These are phyloP conservation scores for Penicillium mononematosum DNA, from an alignment of 495 filamentous ascomycete genomes.

Conservation along the genomic window DNA sequence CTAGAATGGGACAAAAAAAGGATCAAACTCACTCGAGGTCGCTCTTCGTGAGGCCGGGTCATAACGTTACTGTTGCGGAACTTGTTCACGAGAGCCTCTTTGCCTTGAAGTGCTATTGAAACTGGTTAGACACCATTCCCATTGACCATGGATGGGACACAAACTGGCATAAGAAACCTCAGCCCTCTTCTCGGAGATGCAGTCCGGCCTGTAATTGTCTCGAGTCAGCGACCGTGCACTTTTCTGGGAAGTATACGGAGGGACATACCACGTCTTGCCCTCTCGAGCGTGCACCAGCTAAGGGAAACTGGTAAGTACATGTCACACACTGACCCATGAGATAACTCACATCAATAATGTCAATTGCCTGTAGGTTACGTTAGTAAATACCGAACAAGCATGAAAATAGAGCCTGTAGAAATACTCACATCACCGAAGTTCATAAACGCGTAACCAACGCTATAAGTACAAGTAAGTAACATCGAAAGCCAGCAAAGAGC, in stretches of 20 bases:
- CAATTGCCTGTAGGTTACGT: conserved; percentile 53
- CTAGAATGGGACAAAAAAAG: background rate
- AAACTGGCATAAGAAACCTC: conserved; percentile 92
- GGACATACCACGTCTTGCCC: conserved; percentile 66
- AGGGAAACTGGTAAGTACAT: conserved; percentile 25
- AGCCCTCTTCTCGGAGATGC: conserved; percentile 66
- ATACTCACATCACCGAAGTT: conserved; percentile 79
- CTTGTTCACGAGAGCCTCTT: conserved; percentile 85
- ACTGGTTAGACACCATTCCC: conserved; percentile 21
- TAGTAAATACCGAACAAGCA: conserved; percentile 13
- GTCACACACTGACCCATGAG: background rate
- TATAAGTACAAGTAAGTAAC: conserved; percentile 40
- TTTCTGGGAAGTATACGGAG: background rate
- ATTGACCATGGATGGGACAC: conserved; percentile 32
- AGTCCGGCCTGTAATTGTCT: conserved; percentile 59
- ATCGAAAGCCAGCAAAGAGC: background rate
- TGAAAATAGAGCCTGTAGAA: background rate
- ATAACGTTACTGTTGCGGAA: conserved; percentile 97
- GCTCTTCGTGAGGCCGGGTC: conserved; percentile 74
- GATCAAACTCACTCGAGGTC: conserved; percentile 66
- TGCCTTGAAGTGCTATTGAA: conserved; percentile 76
- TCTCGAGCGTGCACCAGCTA: conserved; percentile 73
- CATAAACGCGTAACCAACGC: conserved; percentile 97
- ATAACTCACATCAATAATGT: conserved; percentile 66
- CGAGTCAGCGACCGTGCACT: conserved; percentile 5